Evolutionary conservation across 106 monocot species (phyloP), one percentile per base, ranked within the genome.

Genomic region (Dioscorea dumetorum): DNA sequence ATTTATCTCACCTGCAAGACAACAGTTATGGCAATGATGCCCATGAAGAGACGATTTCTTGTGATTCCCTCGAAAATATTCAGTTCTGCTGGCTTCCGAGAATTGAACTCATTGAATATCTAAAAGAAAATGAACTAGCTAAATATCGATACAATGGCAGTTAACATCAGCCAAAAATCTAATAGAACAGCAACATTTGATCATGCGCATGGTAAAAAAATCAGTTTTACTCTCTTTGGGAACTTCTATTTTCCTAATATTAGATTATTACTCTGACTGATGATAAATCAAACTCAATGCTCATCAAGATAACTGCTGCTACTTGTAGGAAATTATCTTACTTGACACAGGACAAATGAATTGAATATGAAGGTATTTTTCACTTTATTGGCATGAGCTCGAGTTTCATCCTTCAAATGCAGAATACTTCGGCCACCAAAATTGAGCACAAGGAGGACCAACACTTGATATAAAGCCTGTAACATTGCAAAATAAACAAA

Each of bases 61-160:
- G 64, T 59, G 4, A 91, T 50, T 18, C 91, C 91, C 15, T 49
- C 52, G 54, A 91, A 91, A 13, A 87, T 61, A 61, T 87, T 91
- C 48, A 79, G 24, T 67, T 87, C 73, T 62, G 79, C 84, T 65
- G 76, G 91, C 56, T 87, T 91, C 57, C 91, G 66, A 48, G 87
- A 51, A 70, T 87, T 91, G 72, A 91, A 87, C 76, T 91, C 91
- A 31, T 91, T 91, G 72, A 87, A 91, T 28, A 91, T 69, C 91
- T 91, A 50, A 16, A 23, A 58, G 22, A 49, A 14, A 54, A 19
- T 4, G 19, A 54, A 54, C 6, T 28, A 10, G 41, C 10, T 8
- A 41, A 41, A 8, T 6, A 6, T 10, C 10, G 41, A 8, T 41
- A 41, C 41, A 41, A 10, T 6, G 41, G 41, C 6, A 8, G 41